phyloP scores from a whole-genome alignment of 768 basidiomycete species.

The Sporobolomyces phaffii region DNA sequence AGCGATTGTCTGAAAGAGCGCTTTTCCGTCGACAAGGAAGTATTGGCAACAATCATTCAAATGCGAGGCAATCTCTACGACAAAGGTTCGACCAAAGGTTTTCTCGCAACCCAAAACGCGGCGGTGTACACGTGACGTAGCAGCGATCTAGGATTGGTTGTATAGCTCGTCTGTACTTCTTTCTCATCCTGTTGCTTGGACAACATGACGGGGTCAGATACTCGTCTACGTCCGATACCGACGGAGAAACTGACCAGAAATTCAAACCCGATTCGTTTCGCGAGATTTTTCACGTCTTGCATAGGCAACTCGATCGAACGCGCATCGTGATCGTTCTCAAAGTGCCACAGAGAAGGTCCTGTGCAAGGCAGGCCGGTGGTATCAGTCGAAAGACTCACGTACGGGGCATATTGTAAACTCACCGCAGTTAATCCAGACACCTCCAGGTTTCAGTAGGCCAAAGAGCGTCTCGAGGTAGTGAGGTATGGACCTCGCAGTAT shows the following conservation, averaged over 20 bases:
- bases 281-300: conserved; percentile 77
- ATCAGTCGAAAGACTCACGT: background rate
- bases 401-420: conserved; percentile 18
- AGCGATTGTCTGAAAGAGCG: too few relatives aligned
- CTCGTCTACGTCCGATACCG: too few relatives aligned
- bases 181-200: conserved; percentile 62
- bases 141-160: conserved; percentile 72
- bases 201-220: background rate
- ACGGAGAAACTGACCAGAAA: conserved; percentile 61
- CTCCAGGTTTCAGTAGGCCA: conserved; percentile 71
- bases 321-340: conserved; percentile 75
- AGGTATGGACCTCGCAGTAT: conserved; percentile 88
- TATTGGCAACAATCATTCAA: too few relatives aligned
- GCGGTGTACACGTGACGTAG: conserved; percentile 77
- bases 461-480: conserved; percentile 85
- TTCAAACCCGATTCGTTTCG: conserved; percentile 69
- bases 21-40: too few relatives aligned
- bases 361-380: background rate
- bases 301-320: conserved; percentile 78
- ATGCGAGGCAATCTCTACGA: too few relatives aligned
- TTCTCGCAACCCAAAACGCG: conserved; percentile 61
- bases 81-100: too few relatives aligned
- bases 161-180: conserved; percentile 76
- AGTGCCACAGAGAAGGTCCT: conserved; percentile 97
- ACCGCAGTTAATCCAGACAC: conserved; percentile 89